phyloP scores from a whole-genome alignment of 140 eudicot genomes.

The Cichorium intybus region DNA sequence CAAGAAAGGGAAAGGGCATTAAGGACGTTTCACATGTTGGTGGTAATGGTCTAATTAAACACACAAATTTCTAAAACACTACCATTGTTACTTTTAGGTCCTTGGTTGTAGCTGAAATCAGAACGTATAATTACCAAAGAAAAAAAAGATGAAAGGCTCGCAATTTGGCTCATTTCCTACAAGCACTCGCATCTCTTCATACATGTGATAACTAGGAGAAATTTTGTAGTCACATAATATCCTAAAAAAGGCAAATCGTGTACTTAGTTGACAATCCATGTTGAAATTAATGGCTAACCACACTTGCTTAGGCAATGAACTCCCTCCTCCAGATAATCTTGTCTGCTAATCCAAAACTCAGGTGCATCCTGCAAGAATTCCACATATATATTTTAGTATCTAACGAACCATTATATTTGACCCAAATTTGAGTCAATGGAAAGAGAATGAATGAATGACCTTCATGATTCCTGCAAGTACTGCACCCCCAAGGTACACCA shows the following conservation, averaged over 20 bases:
- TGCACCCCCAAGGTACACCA: constrained; percentile 99
- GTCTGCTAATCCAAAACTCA: constrained; percentile 91
- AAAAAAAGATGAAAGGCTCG: constrained; percentile 1
- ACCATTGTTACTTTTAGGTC: not conserved
- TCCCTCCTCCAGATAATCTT: constrained; percentile 97
- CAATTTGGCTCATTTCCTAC: constrained; percentile 5
- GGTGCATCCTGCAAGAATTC: constrained; percentile 86
- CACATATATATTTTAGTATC: constrained; percentile 6
- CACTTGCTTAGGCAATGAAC: constrained; percentile 85
- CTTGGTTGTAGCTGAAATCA: not conserved
- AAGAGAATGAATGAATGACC: constrained; percentile 36
- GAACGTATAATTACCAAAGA: not conserved
- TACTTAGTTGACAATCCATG: no score
- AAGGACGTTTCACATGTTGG: no score
- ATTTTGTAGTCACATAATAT: not conserved
- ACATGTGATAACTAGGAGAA: constrained; percentile 2
- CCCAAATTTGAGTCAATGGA: not conserved
- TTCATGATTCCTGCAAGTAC: constrained; percentile 99
- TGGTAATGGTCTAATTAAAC: no score
- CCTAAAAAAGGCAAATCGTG: constrained; percentile 2
- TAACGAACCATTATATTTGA: not conserved
- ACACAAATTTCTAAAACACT: constrained; percentile 8
- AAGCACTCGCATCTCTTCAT: constrained; percentile 11
- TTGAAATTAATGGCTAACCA: constrained; percentile 47
- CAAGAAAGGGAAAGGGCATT: no score